Conservation (phyloP, 371 early-diverging fungal genomes). For the Rhizopus microsporus region DNA sequence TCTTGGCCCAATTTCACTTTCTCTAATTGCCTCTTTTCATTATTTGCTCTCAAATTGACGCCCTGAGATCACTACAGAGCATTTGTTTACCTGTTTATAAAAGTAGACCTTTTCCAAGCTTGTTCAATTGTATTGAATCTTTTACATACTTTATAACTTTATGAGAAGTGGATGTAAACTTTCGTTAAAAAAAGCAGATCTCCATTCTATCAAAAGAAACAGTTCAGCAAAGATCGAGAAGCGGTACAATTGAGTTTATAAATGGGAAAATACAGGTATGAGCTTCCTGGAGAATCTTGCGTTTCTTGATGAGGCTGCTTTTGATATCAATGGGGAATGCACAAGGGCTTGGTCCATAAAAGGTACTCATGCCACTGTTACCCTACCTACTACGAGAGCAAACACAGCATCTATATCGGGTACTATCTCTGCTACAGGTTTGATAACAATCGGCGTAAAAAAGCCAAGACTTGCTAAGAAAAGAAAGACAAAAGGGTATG, state of each 20-base stretch:
- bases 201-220: too few species aligned
- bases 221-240: too few species aligned
- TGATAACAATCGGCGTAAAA: slow-evolving; percentile 12
- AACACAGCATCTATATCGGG: slow-evolving; percentile 18
- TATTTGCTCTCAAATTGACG: too few species aligned
- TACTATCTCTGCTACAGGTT: slow-evolving; percentile 15
- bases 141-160: too few species aligned
- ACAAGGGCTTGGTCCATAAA: slow-evolving; percentile 15
- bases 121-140: too few species aligned
- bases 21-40: too few species aligned
- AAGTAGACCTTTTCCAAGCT: too few species aligned
- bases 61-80: too few species aligned
- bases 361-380: slow-evolving; percentile 12
- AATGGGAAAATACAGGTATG: slow-evolving; percentile 11
- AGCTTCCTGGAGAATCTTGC: slow-evolving; percentile 7
- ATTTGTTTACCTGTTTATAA: too few species aligned
- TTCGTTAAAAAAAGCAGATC: too few species aligned
- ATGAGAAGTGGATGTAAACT: too few species aligned
- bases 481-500: slow-evolving; percentile 11
- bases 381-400: slow-evolving; percentile 15
- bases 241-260: slow-evolving; percentile 2
- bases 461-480: slow-evolving; percentile 12
- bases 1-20: too few species aligned
- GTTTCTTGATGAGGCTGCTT: slow-evolving; percentile 16
- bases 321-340: slow-evolving; percentile 16